These are phyloP conservation scores for Dendrobium catenatum DNA, from an alignment of 106 monocot genomes.

Conservation along the genomic window DNA sequence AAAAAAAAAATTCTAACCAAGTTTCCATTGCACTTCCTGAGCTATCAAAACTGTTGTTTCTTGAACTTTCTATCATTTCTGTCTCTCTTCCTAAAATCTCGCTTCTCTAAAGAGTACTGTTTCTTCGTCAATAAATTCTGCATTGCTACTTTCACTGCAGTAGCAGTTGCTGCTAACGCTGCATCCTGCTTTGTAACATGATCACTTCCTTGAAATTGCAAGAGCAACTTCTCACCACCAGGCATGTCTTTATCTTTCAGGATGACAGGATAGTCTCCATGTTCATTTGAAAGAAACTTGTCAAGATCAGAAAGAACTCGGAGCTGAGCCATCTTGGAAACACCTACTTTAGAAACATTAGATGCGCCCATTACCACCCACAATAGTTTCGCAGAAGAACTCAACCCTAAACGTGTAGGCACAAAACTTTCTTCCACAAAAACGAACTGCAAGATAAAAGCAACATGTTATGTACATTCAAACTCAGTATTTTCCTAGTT, in stretches of 20 bases:
- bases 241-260: constrained; percentile 53
- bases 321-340: constrained; percentile 21
- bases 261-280: constrained; percentile 13
- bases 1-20: neutral
- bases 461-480: neutral
- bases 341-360: constrained; percentile 19
- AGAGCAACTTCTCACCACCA: constrained; percentile 50
- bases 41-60: neutral
- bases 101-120: constrained; percentile 73
- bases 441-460: constrained; percentile 36
- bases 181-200: constrained; percentile 41
- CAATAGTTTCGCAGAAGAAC: constrained; percentile 21
- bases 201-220: constrained; percentile 58
- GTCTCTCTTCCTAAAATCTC: constrained; percentile 65
- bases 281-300: constrained; percentile 5
- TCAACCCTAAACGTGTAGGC: constrained; percentile 65
- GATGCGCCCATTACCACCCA: constrained; percentile 95
- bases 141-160: constrained; percentile 57
- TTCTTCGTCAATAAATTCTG: constrained; percentile 78
- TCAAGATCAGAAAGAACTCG: constrained; percentile 32
- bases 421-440: constrained; percentile 46
- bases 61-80: constrained; percentile 73
- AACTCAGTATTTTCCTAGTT: neutral
- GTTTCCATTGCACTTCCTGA: neutral
- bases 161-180: constrained; percentile 25